A percentile compares a stretch with the other conserved stretches of the same genome.
Conservation (phyloP, 805 yeast genomes). For the Kazachstania psychrophila region DNA sequence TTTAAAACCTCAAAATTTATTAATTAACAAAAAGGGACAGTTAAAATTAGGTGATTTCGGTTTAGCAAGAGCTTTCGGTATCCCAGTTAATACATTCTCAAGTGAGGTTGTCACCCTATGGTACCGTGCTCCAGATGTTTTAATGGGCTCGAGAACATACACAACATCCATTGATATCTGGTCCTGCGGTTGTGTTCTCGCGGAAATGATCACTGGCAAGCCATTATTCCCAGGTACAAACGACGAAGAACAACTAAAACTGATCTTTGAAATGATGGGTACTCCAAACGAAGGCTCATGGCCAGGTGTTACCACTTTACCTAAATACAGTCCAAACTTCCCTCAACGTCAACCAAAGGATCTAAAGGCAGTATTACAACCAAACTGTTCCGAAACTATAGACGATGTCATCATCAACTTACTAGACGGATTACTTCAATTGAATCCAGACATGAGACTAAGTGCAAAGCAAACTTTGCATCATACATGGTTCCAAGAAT, state of each 20-base stretch:
- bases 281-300: constrained; percentile 88
- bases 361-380: constrained; percentile 34
- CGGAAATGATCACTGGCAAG: constrained; percentile 93
- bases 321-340: constrained; percentile 88
- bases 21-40: constrained; percentile 92
- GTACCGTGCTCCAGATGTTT: constrained; percentile 95
- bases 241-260: constrained; percentile 92
- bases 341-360: constrained; percentile 80
- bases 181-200: constrained; percentile 96
- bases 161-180: constrained; percentile 98
- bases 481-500: constrained; percentile 34
- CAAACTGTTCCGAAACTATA: constrained; percentile 19
- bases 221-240: constrained; percentile 97
- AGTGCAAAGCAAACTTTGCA: constrained; percentile 45
- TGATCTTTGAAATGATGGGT: constrained; percentile 85
- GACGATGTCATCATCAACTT: constrained; percentile 27
- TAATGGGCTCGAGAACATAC: constrained; percentile 93
- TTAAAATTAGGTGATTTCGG: constrained; percentile 90
- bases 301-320: constrained; percentile 89
- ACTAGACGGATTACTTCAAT: constrained; percentile 35
- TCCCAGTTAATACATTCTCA: constrained; percentile 91
- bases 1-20: constrained; percentile 89
- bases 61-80: constrained; percentile 93
- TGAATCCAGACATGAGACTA: constrained; percentile 45
- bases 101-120: constrained; percentile 97